phyloP scores from a whole-genome alignment of 225 moss, liverwort and hornwort species.

The Ulota crispa region DNA sequence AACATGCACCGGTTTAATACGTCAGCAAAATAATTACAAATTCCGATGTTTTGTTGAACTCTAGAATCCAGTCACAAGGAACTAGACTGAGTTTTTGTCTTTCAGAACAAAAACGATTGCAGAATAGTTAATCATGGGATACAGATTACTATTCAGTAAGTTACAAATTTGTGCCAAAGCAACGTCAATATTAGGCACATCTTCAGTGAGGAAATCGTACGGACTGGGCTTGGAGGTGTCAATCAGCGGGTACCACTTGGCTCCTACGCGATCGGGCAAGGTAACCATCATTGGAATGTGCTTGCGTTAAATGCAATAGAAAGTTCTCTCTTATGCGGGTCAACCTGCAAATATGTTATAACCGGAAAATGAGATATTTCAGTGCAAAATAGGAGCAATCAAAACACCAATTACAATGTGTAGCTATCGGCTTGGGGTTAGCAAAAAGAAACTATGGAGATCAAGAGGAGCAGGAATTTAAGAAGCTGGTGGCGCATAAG shows the following conservation, averaged over 20 bases:
- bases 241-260: constrained; percentile 76
- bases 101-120: constrained; percentile 69
- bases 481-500: constrained; percentile 50
- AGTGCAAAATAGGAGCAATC: background rate
- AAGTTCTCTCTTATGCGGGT: constrained; percentile 61
- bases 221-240: constrained; percentile 82
- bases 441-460: background rate
- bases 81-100: constrained; percentile 49
- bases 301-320: constrained; percentile 85
- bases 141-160: constrained; percentile 59
- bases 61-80: background rate
- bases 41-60: constrained; percentile 12
- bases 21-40: background rate
- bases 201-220: constrained; percentile 75
- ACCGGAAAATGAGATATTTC: background rate
- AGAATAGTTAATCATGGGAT: constrained; percentile 83
- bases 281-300: constrained; percentile 61
- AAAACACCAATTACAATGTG: background rate
- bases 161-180: constrained; percentile 63
- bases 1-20: constrained; percentile 16
- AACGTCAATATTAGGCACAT: constrained; percentile 56
- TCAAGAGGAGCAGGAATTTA: constrained; percentile 19
- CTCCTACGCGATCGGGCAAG: constrained; percentile 67
- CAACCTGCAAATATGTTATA: constrained; percentile 50
- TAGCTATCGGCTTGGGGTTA: too few relatives aligned